Percentiles rank a stretch among this genome's conserved stretches.
Evolutionary conservation across 2,329 filamentous ascomycete genomes (phyloP).

Genomic region (Juglanconis oblonga): DNA sequence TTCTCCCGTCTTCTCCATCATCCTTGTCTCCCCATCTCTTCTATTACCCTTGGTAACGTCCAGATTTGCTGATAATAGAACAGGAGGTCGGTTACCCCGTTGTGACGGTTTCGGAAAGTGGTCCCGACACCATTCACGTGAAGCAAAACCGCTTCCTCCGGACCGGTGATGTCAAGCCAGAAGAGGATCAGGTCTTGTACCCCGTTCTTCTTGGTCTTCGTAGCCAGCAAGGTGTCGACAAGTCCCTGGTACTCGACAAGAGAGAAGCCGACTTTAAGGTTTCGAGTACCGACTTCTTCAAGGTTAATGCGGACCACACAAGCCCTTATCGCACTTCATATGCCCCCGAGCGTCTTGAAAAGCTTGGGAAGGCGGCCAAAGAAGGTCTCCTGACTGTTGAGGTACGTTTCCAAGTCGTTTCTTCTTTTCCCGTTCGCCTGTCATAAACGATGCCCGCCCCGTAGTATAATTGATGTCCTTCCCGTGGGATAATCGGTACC

Average conservation of each 20-base stretch:
- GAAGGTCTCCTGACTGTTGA: conserved; percentile 77
- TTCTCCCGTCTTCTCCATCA: too few relatives aligned
- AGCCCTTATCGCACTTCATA: conserved; percentile 91
- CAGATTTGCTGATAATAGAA: neutral
- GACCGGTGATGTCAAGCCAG: conserved; percentile 88
- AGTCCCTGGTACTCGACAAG: conserved; percentile 65
- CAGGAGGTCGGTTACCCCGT: conserved; percentile 86
- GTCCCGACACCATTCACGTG: conserved; percentile 70
- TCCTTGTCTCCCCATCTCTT: too few relatives aligned
- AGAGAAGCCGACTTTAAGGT: conserved; percentile 78
- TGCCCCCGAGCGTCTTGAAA: conserved; percentile 75
- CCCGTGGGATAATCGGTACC: too few relatives aligned
- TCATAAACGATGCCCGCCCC: too few relatives aligned
- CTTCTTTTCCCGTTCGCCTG: neutral
- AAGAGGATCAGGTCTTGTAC: conserved; percentile 85
- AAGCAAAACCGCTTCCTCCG: conserved; percentile 95
- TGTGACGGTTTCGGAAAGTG: conserved; percentile 77
- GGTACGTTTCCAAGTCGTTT: neutral
- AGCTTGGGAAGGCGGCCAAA: conserved; percentile 84
- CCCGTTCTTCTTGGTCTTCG: conserved; percentile 86
- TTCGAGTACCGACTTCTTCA: conserved; percentile 83
- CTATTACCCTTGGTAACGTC: neutral
- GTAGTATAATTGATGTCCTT: too few relatives aligned
- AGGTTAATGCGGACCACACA: conserved; percentile 92
- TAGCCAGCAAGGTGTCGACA: conserved; percentile 78